Evolutionary conservation across 495 filamentous ascomycete genomes (phyloP), one percentile per base, ranked within the genome.

Genomic region (Achaetomiella virescens): DNA sequence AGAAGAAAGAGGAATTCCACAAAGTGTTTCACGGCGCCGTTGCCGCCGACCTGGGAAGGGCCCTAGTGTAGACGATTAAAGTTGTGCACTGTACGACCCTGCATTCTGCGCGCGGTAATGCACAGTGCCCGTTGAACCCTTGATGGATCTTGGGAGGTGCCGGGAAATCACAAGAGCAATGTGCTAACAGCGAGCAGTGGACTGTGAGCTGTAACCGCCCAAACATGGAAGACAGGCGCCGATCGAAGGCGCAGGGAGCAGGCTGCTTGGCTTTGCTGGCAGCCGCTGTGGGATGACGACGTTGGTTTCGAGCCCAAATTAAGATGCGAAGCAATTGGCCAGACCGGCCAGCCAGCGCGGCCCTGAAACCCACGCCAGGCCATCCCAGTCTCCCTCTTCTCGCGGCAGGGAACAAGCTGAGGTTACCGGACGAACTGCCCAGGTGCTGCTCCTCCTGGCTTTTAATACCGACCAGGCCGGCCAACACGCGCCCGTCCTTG

Each of bases 211-310:
- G 46, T 22, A 21, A 43, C 22, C 38, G 27, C 25, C 24, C 40
- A 18, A 22, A 35, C n/a, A 2, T n/a, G 14, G 15, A 33, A 52
- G 48, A 47, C 45, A 51, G 55, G 38, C 47, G 55, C 55, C 40
- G 31, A 21, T 38, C 55, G 41, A 51, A 47, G 48, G 55, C 24
- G 10, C 54, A 53, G 40, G 29, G 50, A 53, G n/a, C 31, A 36
- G 54, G 27, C 54, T 38, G 46, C 37, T 2, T 38, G 33, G 20
- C 35, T 35, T 38, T n/a, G n/a, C 21, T 33, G 12, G 52, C n/a
- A 33, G 35, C 31, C 49, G 54, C 66, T 72, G 71, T 72, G 61
- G 68, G 70, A 75, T 75, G 71, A 76, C 68, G 71, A 73, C 66
- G 73, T 74, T 74, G 69, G 71, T 70, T 67, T 69, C 60, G 53